These are phyloP conservation scores for Aspergillus arachidicola DNA, from an alignment of 2,329 filamentous ascomycete species.

Conservation along the genomic window DNA sequence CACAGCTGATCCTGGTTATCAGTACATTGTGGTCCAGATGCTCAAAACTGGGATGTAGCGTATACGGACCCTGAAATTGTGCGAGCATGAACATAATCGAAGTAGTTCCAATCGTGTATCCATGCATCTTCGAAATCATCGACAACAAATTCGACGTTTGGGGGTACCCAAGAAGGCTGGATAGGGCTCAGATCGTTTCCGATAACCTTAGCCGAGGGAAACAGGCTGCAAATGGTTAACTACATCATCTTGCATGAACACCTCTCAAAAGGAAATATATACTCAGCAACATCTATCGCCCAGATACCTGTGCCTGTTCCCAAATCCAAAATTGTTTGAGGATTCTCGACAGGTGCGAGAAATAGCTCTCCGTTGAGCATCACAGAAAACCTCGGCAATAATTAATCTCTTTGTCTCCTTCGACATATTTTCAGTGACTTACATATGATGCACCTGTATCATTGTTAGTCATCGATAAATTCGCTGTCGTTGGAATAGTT, in stretches of 20 bases:
- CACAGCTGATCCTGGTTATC: neutral
- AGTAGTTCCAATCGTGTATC: neutral
- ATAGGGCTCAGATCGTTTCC: conserved; percentile 55
- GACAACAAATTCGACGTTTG: conserved; percentile 33
- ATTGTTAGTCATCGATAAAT: neutral
- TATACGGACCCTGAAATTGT: neutral
- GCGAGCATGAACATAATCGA: neutral
- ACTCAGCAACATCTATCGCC: conserved; percentile 7
- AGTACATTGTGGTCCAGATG: too few species aligned
- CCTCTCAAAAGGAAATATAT: neutral
- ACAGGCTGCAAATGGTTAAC: neutral
- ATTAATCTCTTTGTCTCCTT: neutral
- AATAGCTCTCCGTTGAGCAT: neutral
- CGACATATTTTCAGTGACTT: neutral
- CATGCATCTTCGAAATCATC: conserved; percentile 33
- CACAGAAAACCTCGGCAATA: neutral
- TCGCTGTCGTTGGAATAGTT: accelerated
- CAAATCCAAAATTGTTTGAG: neutral
- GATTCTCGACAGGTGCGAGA: neutral
- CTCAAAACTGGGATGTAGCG: neutral
- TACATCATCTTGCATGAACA: neutral
- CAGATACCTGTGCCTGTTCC: conserved; percentile 22
- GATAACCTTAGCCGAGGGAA: conserved; percentile 42
- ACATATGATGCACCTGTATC: neutral
- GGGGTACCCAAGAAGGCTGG: conserved; percentile 46